Evolutionary conservation across 2,329 filamentous ascomycete species (phyloP), one percentile per base, ranked within the genome.

Genomic region (Conoideocrella luteorostrata): DNA sequence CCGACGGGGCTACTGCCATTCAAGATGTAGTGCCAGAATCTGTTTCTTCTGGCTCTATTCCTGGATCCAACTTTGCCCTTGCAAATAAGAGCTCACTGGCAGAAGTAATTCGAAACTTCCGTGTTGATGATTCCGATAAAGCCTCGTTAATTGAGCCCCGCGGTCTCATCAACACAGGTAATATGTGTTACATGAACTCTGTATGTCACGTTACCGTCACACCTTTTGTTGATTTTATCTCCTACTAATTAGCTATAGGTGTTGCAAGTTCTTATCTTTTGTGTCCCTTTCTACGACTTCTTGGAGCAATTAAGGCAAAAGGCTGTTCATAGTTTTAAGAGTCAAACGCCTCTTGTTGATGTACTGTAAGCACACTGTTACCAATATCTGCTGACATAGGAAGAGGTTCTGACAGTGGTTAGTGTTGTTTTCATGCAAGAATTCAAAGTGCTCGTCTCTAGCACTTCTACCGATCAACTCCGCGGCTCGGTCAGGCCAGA

Each of bases 181-280:
- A 98, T 61, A 94, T 97, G 87, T 98, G 93, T 67, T 98, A 98
- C 68, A 97, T 98, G 93, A 98, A 97, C 71, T 96, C 93, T 50
- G 91, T 95, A 75, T 69, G 87, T 70, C n/a, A 34, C 13, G n/a
- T 10, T 40, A 15, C 20, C 24, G 15, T 37, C 32, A 18, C 4
- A 12, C n/a, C 5, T 36, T 12, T 4, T 21, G 13, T 11, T 13
- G 13, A 38, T 7, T 26, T 15, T 22, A 26, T 13, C 6, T 9
- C 10, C 43, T 53, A 47, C 66, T 75, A 58, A 76, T 53, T 23
- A 29, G 7, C 7, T 33, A 7, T 52, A 95, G 89, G 84, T 97
- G 63, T 77, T 98, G 52, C 93, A 98, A 84, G 86, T 94, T 60
- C 78, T 98, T 57, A 78, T 96, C 53, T 97, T 90, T 62, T 97